Percentiles rank a stretch among this genome's conserved stretches.
These are phyloP conservation scores for Eucalyptus leucophloia DNA, from an alignment of 345 rosid genomes.

Conservation along the genomic window DNA sequence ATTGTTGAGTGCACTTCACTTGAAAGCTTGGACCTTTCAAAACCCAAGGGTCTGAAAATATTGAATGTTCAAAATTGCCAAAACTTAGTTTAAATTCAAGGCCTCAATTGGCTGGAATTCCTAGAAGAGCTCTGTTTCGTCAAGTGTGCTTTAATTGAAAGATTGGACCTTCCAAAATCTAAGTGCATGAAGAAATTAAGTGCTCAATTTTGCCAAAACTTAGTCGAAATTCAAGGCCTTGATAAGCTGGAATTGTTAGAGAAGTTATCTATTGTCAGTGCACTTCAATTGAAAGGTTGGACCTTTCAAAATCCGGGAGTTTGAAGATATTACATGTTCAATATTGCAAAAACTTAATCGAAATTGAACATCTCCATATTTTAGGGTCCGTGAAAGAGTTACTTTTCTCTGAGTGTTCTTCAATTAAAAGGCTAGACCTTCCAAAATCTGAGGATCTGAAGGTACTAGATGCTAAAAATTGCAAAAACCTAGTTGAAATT, in stretches of 20 bases:
- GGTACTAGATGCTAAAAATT: too few relatives aligned
- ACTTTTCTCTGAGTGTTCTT: too few relatives aligned
- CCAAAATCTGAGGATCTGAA: too few relatives aligned
- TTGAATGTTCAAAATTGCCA: neutral
- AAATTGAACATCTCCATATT: neutral
- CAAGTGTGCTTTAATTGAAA: neutral
- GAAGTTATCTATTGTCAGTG: too few relatives aligned
- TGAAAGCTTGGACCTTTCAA: neutral
- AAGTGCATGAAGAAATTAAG: neutral
- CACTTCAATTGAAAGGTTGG: neutral
- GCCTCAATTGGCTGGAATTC: neutral
- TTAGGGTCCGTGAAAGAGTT: neutral
- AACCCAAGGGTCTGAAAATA: neutral
- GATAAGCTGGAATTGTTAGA: neutral
- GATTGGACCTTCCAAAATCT: neutral
- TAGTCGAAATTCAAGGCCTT: neutral
- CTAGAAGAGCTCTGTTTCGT: neutral
- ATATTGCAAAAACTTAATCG: neutral
- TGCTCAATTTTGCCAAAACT: neutral
- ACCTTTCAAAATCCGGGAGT: too few relatives aligned
- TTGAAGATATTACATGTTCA: accelerated
- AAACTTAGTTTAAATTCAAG: neutral
- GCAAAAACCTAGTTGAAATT: too few relatives aligned
- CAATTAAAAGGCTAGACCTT: too few relatives aligned
- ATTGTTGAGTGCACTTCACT: neutral